Conservation (phyloP, 352 stramenopile genomes). For the Phytophthora europaea region DNA sequence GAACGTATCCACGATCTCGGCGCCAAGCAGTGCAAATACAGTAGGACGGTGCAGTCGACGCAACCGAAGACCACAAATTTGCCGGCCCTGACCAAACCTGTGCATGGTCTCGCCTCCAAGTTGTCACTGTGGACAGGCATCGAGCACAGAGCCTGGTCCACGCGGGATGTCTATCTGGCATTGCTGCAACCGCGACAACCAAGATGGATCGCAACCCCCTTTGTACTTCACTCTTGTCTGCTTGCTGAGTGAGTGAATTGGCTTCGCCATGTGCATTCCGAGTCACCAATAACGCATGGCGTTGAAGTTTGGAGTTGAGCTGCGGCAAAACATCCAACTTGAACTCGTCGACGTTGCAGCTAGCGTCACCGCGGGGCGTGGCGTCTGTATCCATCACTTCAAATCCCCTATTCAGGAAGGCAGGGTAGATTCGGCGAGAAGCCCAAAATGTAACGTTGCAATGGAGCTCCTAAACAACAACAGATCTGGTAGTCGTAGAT, state of each 20-base stretch:
- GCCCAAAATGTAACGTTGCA: neutral
- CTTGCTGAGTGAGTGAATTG: neutral
- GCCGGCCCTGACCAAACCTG: neutral
- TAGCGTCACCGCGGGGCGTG: no score
- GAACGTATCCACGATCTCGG: conserved; percentile 15
- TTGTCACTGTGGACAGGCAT: conserved; percentile 19
- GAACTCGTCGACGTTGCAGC: conserved; percentile 14
- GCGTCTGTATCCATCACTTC: no score
- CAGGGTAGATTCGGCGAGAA: neutral
- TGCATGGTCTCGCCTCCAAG: conserved; percentile 10
- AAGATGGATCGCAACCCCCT: no score
- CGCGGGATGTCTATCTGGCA: conserved; percentile 5
- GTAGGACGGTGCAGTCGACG: neutral
- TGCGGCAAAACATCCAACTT: conserved; percentile 4
- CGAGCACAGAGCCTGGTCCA: neutral
- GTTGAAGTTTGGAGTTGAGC: neutral
- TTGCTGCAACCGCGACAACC: neutral
- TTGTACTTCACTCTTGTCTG: no score
- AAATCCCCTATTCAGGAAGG: no score
- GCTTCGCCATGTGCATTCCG: neutral
- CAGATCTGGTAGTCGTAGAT: neutral
- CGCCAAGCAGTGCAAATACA: neutral
- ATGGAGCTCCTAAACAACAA: neutral
- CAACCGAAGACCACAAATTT: neutral
- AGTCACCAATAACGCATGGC: no score